Percentiles rank a stretch among this genome's conserved stretches.
Evolutionary conservation across 2,329 filamentous ascomycete species (phyloP).

Genomic region (Pseudocercospora eumusae): DNA sequence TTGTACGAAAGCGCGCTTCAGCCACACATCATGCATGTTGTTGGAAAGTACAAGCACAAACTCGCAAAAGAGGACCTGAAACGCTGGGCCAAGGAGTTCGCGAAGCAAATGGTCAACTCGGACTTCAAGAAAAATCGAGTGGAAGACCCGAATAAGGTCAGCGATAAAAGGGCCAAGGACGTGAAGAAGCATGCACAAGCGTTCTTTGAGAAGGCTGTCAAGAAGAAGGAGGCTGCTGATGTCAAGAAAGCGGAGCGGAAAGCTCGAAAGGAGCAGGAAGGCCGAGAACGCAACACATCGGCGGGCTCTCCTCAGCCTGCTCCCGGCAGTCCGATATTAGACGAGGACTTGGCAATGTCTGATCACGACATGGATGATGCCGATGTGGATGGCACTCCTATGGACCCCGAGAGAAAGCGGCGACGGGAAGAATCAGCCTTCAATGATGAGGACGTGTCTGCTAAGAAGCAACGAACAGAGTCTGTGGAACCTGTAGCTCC

Average conservation of each 20-base stretch:
- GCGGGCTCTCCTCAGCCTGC: conserved; percentile 34
- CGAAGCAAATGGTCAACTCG: conserved; percentile 84
- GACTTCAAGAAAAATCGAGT: conserved; percentile 92
- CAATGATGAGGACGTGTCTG: conserved; percentile 36
- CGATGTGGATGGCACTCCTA: conserved; percentile 30
- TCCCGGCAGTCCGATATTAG: conserved; percentile 24
- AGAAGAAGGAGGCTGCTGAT: conserved; percentile 71
- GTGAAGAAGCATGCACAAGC: conserved; percentile 81
- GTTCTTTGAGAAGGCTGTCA: conserved; percentile 82
- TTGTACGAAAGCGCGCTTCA: conserved; percentile 90
- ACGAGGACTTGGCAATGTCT: conserved; percentile 32
- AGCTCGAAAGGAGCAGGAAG: conserved; percentile 34
- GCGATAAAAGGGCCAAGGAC: conserved; percentile 75
- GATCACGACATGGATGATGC: conserved; percentile 35
- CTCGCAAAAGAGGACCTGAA: conserved; percentile 77
- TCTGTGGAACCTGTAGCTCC: conserved; percentile 37
- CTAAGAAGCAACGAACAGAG: conserved; percentile 38
- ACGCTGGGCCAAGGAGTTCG: conserved; percentile 64
- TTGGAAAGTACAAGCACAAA: conserved; percentile 83
- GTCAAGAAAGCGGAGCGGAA: conserved; percentile 61
- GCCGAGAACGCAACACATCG: conserved; percentile 31
- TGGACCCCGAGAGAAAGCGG: conserved; percentile 32
- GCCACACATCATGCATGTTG: conserved; percentile 79
- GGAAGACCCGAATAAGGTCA: conserved; percentile 74
- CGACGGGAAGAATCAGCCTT: conserved; percentile 37